These are phyloP conservation scores for Solanum clarkiae DNA, from an alignment of 257 asterid species.

Conservation along the genomic window DNA sequence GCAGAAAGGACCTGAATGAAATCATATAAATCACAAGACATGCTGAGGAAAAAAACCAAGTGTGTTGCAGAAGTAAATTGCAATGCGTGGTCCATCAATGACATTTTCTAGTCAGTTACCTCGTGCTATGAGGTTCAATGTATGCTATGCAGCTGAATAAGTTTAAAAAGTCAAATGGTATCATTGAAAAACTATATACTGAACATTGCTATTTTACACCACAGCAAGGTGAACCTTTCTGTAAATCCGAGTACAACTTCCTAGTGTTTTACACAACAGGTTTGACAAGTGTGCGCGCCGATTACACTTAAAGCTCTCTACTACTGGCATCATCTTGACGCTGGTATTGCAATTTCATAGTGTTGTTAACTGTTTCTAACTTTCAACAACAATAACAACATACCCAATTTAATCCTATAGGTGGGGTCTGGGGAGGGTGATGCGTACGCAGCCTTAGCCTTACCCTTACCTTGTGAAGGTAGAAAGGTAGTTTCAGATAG, in stretches of 20 bases:
- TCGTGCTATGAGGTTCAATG: not conserved
- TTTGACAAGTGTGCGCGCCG: not conserved
- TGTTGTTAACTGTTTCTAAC: not conserved
- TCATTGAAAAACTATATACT: not conserved
- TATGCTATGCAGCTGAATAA: not conserved
- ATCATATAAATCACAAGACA: not conserved
- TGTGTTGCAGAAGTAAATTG: not conserved
- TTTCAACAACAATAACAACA: not conserved
- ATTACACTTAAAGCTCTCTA: not conserved
- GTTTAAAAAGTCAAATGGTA: not conserved
- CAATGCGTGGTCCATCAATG: not conserved
- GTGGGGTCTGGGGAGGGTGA: not conserved
- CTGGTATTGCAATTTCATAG: not conserved
- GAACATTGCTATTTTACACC: not conserved
- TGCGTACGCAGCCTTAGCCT: not conserved
- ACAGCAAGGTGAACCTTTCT: not conserved
- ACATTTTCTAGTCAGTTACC: not conserved
- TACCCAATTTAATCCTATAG: not conserved
- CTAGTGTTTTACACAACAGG: not conserved
- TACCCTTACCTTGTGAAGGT: not conserved
- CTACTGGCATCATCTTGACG: not conserved
- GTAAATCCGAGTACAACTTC: not conserved
- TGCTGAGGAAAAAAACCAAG: not conserved
- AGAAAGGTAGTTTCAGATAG: not conserved
- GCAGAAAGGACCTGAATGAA: constrained; percentile 33